A percentile compares a stretch with the other conserved stretches of the same genome.
These are phyloP conservation scores for Fusarium heterosporum DNA, from an alignment of 2,329 filamentous ascomycete species.

Conservation along the genomic window DNA sequence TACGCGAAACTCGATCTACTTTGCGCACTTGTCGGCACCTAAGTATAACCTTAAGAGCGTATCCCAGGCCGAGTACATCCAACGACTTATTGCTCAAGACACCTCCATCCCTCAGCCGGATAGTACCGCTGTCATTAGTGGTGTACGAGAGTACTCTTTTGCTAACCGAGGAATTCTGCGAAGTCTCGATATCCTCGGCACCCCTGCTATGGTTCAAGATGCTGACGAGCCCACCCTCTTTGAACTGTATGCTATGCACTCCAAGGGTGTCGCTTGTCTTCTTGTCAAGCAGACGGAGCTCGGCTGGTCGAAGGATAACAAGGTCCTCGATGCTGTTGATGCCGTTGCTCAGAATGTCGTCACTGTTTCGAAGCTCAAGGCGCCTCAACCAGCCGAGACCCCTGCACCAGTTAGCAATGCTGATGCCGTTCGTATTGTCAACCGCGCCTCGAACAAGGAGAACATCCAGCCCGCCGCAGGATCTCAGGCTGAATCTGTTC, in stretches of 20 bases:
- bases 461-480: constrained; percentile 43
- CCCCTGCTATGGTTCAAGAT: constrained; percentile 71
- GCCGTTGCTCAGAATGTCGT: constrained; percentile 80
- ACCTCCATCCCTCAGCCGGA: constrained; percentile 83
- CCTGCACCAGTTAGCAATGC: constrained; percentile 52
- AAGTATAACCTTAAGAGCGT: constrained; percentile 87
- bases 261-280: constrained; percentile 92
- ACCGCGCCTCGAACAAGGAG: constrained; percentile 55
- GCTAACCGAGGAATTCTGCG: constrained; percentile 86
- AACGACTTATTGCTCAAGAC: constrained; percentile 79
- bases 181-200: constrained; percentile 88
- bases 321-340: constrained; percentile 82
- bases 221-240: constrained; percentile 82
- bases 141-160: constrained; percentile 94
- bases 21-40: constrained; percentile 93
- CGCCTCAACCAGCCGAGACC: constrained; percentile 58
- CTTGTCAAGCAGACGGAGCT: constrained; percentile 89
- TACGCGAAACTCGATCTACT: constrained; percentile 96
- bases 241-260: constrained; percentile 97
- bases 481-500: constrained; percentile 45
- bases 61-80: constrained; percentile 89
- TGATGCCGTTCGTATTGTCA: constrained; percentile 49
- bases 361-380: constrained; percentile 76
- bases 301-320: constrained; percentile 91
- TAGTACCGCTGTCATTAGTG: constrained; percentile 96